Evolutionary conservation across 306 rosid genomes (phyloP).

Genomic region (Oemleria cerasiformis): DNA sequence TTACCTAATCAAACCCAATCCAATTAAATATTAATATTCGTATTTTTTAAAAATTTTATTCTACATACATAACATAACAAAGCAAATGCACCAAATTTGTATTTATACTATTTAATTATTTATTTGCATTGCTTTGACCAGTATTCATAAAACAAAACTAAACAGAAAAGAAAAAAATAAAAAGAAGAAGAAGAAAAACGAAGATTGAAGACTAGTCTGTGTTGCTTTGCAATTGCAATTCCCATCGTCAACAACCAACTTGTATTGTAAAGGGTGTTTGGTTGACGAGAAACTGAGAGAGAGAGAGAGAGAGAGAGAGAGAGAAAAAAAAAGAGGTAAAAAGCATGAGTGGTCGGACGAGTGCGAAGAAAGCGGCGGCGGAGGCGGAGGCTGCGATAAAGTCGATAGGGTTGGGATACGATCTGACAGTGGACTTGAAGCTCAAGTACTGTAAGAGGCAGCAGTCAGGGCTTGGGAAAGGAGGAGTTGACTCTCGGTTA

Average conservation of each 20-base stretch:
- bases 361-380: conserved; percentile 26
- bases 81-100: too few relatives aligned
- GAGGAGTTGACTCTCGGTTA: conserved; percentile 36
- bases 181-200: neutral
- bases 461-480: neutral
- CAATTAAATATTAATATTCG: neutral
- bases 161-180: neutral
- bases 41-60: too few relatives aligned
- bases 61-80: too few relatives aligned
- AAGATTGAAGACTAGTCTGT: neutral
- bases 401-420: conserved; percentile 62
- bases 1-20: neutral
- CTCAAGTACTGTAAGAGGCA: conserved; percentile 55
- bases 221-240: neutral
- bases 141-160: neutral
- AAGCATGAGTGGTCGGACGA: conserved; percentile 16
- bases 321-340: neutral
- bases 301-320: neutral
- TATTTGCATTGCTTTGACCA: neutral
- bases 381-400: conserved; percentile 43
- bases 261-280: neutral
- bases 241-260: neutral
- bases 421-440: conserved; percentile 57
- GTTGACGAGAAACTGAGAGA: neutral
- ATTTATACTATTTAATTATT: too few relatives aligned